These are phyloP conservation scores for Paramecium pentaurelia DNA, from an alignment of 73 alveolate genomes.

Conservation along the genomic window DNA sequence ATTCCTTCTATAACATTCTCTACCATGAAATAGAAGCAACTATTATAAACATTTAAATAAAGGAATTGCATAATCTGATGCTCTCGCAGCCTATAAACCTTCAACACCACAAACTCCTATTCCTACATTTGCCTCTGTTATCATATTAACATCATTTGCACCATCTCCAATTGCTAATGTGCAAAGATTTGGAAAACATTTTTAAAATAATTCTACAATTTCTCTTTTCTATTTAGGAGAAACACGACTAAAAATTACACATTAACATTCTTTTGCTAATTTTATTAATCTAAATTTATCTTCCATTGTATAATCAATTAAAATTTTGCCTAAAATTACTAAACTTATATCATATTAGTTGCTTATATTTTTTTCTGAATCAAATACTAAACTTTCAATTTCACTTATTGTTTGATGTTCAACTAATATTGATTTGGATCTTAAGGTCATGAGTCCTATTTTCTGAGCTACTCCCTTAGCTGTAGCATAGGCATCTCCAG, in stretches of 20 bases:
- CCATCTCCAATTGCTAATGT: constrained; percentile 97
- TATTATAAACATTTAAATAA: constrained; percentile 75
- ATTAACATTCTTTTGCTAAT: not conserved
- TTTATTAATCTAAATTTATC: not conserved
- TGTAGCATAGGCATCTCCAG: constrained; percentile 83
- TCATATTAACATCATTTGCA: constrained; percentile 95
- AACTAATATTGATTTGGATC: not conserved
- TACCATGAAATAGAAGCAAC: constrained; percentile 84
- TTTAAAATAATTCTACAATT: constrained; percentile 67
- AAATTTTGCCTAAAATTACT: constrained; percentile 46
- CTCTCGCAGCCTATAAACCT: constrained; percentile 93
- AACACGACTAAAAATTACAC: constrained; percentile 90
- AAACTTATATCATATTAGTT: not conserved
- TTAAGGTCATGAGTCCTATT: not conserved
- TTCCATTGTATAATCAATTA: constrained; percentile 12
- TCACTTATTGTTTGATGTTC: not conserved
- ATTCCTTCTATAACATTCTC: constrained; percentile 81
- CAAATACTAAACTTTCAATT: not conserved
- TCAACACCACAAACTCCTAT: constrained; percentile 82
- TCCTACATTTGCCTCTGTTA: constrained; percentile 89
- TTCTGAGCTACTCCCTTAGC: constrained; percentile 58
- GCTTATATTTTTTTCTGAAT: not conserved
- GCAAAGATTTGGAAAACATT: constrained; percentile 63
- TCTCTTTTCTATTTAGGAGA: constrained; percentile 91
- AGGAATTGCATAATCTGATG: constrained; percentile 88